Percentiles rank a stretch among this genome's conserved stretches.
Conservation (phyloP, 2,329 filamentous ascomycete genomes). For the Canariomyces notabilis region DNA sequence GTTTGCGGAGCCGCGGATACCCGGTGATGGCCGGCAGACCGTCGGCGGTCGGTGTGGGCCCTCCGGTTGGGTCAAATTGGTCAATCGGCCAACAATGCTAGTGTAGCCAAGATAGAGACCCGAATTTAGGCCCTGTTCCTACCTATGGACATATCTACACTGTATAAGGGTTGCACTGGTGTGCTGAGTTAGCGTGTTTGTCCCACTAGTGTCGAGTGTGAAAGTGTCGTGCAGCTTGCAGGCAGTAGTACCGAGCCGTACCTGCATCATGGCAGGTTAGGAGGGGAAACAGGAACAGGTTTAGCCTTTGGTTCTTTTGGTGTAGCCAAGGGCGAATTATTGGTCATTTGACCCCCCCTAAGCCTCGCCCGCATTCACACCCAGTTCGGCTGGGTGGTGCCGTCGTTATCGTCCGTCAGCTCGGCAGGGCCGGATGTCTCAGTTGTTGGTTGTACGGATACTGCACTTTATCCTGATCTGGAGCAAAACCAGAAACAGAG, state of each 20-base stretch:
- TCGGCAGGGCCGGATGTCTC: neutral
- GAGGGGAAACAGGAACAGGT: constrained; percentile 12
- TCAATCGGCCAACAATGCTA: too few species aligned
- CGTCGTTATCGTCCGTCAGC: neutral
- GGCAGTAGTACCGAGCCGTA: neutral
- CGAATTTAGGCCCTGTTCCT: too few species aligned
- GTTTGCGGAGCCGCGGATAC: too few species aligned
- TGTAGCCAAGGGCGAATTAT: constrained; percentile 1
- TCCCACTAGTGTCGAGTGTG: neutral
- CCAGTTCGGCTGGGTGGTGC: constrained; percentile 2
- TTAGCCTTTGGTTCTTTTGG: neutral
- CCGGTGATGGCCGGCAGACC: too few species aligned
- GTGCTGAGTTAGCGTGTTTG: too few species aligned
- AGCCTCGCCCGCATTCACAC: neutral
- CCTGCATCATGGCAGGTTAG: constrained; percentile 2
- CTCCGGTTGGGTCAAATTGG: too few species aligned
- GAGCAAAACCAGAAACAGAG: neutral
- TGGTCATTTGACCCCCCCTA: constrained; percentile 8
- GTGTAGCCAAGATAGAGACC: too few species aligned
- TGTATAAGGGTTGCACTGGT: too few species aligned
- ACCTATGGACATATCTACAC: too few species aligned
- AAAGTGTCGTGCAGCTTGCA: neutral
- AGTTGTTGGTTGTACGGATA: neutral
- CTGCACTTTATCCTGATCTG: neutral
- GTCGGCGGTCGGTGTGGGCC: too few species aligned